phyloP scores from a whole-genome alignment of 192 early-diverging fungal species.

The Backusella morwellensis region DNA sequence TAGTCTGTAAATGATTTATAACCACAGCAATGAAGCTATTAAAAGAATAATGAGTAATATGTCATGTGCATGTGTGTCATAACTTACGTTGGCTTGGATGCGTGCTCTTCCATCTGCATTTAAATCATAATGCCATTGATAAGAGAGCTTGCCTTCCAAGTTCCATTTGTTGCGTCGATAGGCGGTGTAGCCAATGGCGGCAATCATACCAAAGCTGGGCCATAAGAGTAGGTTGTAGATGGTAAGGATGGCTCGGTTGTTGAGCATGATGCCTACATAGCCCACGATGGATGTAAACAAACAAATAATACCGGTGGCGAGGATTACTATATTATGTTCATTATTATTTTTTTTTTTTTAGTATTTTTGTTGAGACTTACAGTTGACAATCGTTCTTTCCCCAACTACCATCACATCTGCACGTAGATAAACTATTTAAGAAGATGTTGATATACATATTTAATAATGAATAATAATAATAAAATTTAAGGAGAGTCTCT shows the following conservation, averaged over 20 bases:
- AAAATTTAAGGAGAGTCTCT: neutral
- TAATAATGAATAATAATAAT: too few relatives aligned
- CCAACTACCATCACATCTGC: conserved; percentile 34
- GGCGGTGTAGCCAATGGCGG: conserved; percentile 45
- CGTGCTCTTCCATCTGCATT: conserved; percentile 20
- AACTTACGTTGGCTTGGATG: conserved; percentile 28
- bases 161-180: conserved; percentile 40
- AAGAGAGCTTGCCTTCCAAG: conserved; percentile 32
- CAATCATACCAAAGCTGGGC: conserved; percentile 45
- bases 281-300: conserved; percentile 39
- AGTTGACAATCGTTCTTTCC: conserved; percentile 22
- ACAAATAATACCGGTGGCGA: conserved; percentile 36
- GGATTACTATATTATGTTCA: conserved; percentile 15
- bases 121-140: conserved; percentile 38
- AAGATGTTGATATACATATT: too few relatives aligned
- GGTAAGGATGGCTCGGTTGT: conserved; percentile 41
- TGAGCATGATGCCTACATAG: conserved; percentile 46
- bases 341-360: neutral
- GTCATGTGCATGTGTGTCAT: too few relatives aligned
- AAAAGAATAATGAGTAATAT: too few relatives aligned
- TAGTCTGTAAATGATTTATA: conserved; percentile 42
- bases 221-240: conserved; percentile 46
- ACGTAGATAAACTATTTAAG: conserved; percentile 28
- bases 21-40: conserved; percentile 46
- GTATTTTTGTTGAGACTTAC: conserved; percentile 2